Conservation (phyloP, 2,329 filamentous ascomycete genomes). For the Venturia pyrina region DNA sequence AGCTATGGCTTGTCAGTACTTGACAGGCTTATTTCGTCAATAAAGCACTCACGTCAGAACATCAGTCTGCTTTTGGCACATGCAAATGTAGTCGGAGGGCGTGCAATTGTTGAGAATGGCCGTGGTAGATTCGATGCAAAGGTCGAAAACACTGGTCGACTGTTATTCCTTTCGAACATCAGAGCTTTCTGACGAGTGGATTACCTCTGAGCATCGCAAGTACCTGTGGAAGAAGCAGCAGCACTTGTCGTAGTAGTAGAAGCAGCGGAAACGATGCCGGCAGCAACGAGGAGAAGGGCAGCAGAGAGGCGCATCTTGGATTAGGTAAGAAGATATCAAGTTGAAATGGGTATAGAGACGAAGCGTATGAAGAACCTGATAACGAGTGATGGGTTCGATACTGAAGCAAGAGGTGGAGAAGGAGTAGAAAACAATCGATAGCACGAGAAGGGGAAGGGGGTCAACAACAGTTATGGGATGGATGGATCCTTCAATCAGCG, state of each 20-base stretch:
- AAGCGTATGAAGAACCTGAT: constrained; percentile 15
- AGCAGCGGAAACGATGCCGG: constrained; percentile 32
- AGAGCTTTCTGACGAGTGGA: constrained; percentile 9
- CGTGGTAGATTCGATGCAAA: constrained; percentile 34
- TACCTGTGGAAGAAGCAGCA: constrained; percentile 19
- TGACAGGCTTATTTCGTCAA: neutral
- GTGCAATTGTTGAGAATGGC: constrained; percentile 34
- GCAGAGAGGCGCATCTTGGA: constrained; percentile 25
- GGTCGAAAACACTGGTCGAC: constrained; percentile 38
- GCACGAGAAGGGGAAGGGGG: neutral
- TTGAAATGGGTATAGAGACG: constrained; percentile 10
- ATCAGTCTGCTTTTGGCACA: constrained; percentile 44
- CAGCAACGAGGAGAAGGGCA: constrained; percentile 23
- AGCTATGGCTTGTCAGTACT: constrained; percentile 26
- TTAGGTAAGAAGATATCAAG: neutral
- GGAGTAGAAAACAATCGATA: neutral
- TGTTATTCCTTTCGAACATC: neutral
- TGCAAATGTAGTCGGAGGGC: constrained; percentile 44
- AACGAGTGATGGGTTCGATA: constrained; percentile 18
- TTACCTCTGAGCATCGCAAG: constrained; percentile 29
- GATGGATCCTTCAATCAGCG: neutral
- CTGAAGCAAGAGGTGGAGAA: constrained; percentile 10
- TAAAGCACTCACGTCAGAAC: constrained; percentile 36
- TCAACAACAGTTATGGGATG: neutral
- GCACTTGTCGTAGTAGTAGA: constrained; percentile 22